Base-by-base conservation (phyloP, 805 yeast species). In the Lachancea kluyveri region DNA sequence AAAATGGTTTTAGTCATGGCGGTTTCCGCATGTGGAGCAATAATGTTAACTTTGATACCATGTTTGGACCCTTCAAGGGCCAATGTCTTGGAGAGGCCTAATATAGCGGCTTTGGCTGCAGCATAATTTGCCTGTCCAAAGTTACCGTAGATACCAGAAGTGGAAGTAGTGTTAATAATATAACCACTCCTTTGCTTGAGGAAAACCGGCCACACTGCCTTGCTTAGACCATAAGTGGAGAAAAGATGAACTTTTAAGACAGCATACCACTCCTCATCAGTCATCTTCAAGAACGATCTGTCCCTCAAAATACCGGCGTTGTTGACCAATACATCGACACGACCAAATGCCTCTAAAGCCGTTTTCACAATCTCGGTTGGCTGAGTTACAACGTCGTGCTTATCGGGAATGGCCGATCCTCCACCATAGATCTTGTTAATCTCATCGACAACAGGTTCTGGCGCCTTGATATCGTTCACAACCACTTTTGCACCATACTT, bases 1-100 rank as follows among this genome's bases (percentile, higher is more conserved):
- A 90, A 83, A 28, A 90, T 78, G 5, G 95, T 82, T 51, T 75
- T 73, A 17, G 98, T 90, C 98, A 90, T 90, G 36, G 94, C 88
- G 26, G 98, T 90, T 53, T 90, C 96, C 17, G 97, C 97, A 57
- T 90, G 96, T 33, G 98, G 98, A 17, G 98, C 97, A 57, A 87
- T 78, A 21, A 77, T 74, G 54, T 88, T 84, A 36, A 77, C 88
- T 50, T 69, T 67, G 46, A 90, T 86, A 53, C 79, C 76, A 50
- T 67, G 56, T 59, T 74, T 85, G 39, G 77, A 77, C 51, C 98
- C 98, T 65, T 90, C 98, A 43, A 84, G 69, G 17, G 97, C 96
- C 42, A 86, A 60, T 25, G 96, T 80, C 60, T 74, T 77, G 24
- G 95, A 72, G 46, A 90, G 72, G 11, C 95, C 95, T 29, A 87